Conservation (phyloP, 768 basidiomycete species). For the Albatrellus ellisii region DNA sequence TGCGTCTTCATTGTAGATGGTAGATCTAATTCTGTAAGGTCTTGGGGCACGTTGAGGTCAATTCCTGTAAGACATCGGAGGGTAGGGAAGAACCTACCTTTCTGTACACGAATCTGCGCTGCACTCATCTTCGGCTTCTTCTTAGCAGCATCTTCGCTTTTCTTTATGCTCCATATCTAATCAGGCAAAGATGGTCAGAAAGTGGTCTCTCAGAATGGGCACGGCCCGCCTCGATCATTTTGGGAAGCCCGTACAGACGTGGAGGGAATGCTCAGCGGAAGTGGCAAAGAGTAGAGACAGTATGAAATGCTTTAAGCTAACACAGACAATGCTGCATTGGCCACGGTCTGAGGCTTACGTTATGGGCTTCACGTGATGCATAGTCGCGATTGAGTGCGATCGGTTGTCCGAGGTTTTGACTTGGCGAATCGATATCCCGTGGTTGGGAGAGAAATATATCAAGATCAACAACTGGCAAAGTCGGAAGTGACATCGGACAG, state of each 20-base stretch:
- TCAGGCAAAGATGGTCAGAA: constrained; percentile 2
- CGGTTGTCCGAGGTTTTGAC: no score
- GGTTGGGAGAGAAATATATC: no score
- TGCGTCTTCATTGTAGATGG: constrained; percentile 92
- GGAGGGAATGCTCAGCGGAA: constrained; percentile 6
- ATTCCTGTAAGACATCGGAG: background rate
- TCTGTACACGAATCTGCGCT: constrained; percentile 98
- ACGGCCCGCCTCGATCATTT: constrained; percentile 31
- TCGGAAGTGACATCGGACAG: no score
- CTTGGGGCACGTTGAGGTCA: constrained; percentile 26
- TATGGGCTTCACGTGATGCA: no score
- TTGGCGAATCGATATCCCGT: no score
- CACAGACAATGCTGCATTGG: no score
- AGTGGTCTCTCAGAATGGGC: background rate
- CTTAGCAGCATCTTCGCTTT: constrained; percentile 95
- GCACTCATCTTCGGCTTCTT: constrained; percentile 98
- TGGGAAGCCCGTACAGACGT: constrained; percentile 2
- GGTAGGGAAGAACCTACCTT: constrained; percentile 42
- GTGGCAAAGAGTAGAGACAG: constrained; percentile 8
- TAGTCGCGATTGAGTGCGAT: no score
- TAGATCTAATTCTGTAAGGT: constrained; percentile 92
- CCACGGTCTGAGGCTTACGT: no score
- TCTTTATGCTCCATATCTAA: constrained; percentile 99
- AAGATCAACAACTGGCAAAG: no score
- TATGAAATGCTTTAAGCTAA: no score